A percentile compares a stretch with the other conserved stretches of the same genome.
These are phyloP conservation scores for Monascus purpureus DNA, from an alignment of 495 filamentous ascomycete genomes.

Conservation along the genomic window DNA sequence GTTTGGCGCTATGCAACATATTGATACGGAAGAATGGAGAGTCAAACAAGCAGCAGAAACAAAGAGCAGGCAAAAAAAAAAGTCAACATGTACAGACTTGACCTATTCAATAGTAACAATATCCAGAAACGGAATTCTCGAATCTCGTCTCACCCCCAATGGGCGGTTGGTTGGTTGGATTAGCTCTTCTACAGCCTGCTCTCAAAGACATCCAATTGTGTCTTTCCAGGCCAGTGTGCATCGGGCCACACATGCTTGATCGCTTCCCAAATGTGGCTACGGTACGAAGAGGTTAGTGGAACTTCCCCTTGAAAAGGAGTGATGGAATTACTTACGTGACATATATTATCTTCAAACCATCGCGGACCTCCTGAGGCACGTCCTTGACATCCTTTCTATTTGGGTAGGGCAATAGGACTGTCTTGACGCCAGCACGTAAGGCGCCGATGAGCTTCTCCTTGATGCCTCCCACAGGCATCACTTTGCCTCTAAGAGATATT, in stretches of 20 bases:
- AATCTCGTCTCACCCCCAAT: no score
- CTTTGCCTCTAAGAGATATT: constrained; percentile 72
- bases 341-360: constrained; percentile 77
- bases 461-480: constrained; percentile 87
- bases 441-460: constrained; percentile 98
- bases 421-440: constrained; percentile 84
- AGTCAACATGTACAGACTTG: no score
- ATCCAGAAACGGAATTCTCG: no score
- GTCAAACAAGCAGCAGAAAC: no score
- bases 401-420: constrained; percentile 71
- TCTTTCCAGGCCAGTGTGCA: constrained; percentile 60
- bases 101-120: no score
- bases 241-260: constrained; percentile 76
- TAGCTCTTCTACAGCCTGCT: constrained; percentile 49
- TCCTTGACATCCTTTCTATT: constrained; percentile 93
- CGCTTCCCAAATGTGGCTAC: constrained; percentile 79
- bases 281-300: constrained; percentile 8
- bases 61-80: no score
- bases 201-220: constrained; percentile 47
- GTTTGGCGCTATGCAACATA: no score
- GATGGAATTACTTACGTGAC: constrained; percentile 49
- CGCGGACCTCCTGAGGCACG: constrained; percentile 76
- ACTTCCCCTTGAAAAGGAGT: constrained; percentile 1
- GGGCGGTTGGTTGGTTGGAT: no score
- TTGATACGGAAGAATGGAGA: no score